Base-by-base conservation (phyloP, 2,329 filamentous ascomycete genomes). In the Aureobasidium sp. region DNA sequence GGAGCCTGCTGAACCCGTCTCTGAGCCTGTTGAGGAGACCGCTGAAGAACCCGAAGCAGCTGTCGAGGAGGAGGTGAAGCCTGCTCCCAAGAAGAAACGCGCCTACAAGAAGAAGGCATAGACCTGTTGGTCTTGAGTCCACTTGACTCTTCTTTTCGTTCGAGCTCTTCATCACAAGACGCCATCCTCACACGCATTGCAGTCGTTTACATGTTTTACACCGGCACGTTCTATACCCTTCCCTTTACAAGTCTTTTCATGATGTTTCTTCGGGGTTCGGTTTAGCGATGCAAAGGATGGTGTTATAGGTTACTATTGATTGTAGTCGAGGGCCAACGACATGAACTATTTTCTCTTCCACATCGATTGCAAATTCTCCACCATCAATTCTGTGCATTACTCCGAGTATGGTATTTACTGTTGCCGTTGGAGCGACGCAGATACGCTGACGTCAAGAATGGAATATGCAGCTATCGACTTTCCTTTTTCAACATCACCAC, bases 61-160 rank as follows among this genome's bases (percentile, higher is more conserved):
- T 52, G 29, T 47, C 17, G 48, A 49, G 14, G 60, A 62, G 55
- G 61, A 63, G 6, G 53, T 45, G 12, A 57, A 59, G 48, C 53
- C 61, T n/a, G 56, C 48, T 41, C 63, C 61, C 20, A 64, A 64
- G 62, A 64, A 64, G 59, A 61, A 61, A 22, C 55, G 45, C 8
- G 61, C 37, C n/a, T 41, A 51, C 34, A 58, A 51, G 20, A 61
- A 61, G 62, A 65, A 65, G 64, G 58, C 61, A 44, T 62, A 47
- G 59, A 3, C 31, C 39, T 25, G 41, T 36, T 14, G 11, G 22
- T 29, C 22, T 15, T 9, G n/a, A 36, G 27, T 20, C 45, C 27
- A 7, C 41, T 15, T 22, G 34, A n/a, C 15, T 12, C 45, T 51
- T 34, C 15, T n/a, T 25, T 51, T 34, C n/a, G 22, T 29, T 17